phyloP scores from a whole-genome alignment of 2,329 filamentous ascomycete genomes.

The Talaromyces sp. region DNA sequence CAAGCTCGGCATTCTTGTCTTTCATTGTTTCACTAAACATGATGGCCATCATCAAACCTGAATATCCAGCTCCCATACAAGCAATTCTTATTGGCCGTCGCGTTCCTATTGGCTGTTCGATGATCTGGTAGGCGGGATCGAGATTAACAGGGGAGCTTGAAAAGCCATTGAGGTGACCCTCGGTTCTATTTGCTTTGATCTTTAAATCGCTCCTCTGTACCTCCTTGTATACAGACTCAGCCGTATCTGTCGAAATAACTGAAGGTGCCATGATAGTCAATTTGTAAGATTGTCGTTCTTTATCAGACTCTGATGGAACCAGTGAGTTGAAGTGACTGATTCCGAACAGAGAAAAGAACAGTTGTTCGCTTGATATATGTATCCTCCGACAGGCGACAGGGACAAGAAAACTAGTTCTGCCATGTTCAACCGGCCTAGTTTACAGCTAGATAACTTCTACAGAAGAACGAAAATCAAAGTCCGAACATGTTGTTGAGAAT shows the following conservation, averaged over 20 bases:
- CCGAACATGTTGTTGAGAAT: not conserved
- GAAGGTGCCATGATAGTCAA: conserved; percentile 11
- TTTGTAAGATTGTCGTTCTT: not conserved
- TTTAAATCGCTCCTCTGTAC: not conserved
- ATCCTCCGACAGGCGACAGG: not conserved
- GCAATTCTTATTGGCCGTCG: conserved; percentile 20
- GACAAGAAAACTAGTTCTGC: not conserved
- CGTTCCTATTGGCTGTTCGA: conserved; percentile 22
- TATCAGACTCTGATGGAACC: not conserved
- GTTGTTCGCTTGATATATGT: not conserved
- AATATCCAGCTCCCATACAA: conserved; percentile 23
- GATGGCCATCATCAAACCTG: conserved; percentile 23
- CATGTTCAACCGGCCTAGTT: too few species aligned
- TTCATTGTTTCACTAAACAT: conserved; percentile 16
- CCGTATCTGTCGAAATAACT: not conserved
- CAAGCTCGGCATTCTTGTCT: conserved; percentile 12
- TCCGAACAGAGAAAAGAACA: not conserved
- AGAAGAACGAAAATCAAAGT: not conserved
- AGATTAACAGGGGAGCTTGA: not conserved
- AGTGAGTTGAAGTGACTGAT: not conserved
- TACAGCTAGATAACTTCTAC: too few species aligned
- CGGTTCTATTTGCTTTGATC: not conserved
- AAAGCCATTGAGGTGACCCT: not conserved
- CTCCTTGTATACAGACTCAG: not conserved
- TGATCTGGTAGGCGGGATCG: conserved; percentile 8